These are phyloP conservation scores for Saccharomyces uvarum DNA, from an alignment of 1,139 yeast species.

Conservation along the genomic window DNA sequence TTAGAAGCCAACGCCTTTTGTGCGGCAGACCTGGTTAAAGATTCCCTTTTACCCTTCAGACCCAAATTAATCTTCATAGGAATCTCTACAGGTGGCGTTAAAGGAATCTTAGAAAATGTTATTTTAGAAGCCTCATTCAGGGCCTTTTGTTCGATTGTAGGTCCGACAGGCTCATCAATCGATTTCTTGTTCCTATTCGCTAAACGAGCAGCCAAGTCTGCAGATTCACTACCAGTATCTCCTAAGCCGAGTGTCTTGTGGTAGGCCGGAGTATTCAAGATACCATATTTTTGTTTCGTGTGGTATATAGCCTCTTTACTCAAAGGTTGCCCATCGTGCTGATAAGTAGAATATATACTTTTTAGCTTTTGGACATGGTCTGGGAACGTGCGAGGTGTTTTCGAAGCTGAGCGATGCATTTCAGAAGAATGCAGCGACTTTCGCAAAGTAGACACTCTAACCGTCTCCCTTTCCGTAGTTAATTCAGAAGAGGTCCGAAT, in stretches of 20 bases:
- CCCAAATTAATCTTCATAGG: neutral
- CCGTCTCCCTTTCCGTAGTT: neutral
- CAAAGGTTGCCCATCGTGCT: constrained; percentile 48
- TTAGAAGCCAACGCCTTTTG: neutral
- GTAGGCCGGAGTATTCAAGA: constrained; percentile 21
- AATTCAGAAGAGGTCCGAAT: neutral
- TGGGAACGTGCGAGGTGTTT: neutral
- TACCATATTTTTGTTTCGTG: constrained; percentile 55
- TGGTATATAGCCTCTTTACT: constrained; percentile 64
- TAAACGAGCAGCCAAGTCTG: neutral
- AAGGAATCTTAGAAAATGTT: neutral
- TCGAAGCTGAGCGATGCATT: neutral
- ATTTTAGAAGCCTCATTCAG: neutral
- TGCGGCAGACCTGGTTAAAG: neutral
- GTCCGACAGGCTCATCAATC: neutral
- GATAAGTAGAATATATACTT: constrained; percentile 39
- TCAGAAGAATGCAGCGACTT: neutral
- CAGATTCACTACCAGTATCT: neutral
- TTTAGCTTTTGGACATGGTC: neutral
- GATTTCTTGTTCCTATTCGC: neutral
- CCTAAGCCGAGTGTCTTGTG: neutral
- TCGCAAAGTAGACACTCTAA: neutral
- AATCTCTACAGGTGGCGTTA: neutral
- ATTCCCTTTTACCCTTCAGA: neutral
- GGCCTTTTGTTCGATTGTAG: neutral